These are phyloP conservation scores for Plectosphaerella plurivora DNA, from an alignment of 2,329 filamentous ascomycete genomes.

Conservation along the genomic window DNA sequence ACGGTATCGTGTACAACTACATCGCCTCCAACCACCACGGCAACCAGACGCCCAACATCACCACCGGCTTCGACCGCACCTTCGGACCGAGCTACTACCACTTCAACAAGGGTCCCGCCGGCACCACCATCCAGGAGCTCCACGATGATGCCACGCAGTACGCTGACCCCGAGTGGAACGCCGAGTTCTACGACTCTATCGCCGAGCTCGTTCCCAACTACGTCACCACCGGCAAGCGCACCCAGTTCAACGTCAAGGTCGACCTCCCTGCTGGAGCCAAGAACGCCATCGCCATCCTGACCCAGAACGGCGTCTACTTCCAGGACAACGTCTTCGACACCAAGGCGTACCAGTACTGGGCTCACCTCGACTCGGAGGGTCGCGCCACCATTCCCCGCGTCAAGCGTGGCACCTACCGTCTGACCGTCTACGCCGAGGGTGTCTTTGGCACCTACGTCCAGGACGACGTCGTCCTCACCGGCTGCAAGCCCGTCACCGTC, in stretches of 20 bases:
- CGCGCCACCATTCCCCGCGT: conserved; percentile 43
- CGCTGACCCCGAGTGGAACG: conserved; percentile 49
- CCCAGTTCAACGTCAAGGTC: conserved; percentile 44
- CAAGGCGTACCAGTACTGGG: conserved; percentile 54
- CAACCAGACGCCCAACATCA: conserved; percentile 56
- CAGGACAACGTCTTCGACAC: conserved; percentile 51
- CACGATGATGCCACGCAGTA: conserved; percentile 49
- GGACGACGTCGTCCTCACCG: conserved; percentile 38
- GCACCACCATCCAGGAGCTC: conserved; percentile 40
- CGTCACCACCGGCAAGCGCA: conserved; percentile 45
- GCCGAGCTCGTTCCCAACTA: conserved; percentile 56
- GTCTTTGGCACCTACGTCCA: conserved; percentile 57
- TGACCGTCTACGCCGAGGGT: conserved; percentile 59
- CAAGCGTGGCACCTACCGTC: conserved; percentile 53
- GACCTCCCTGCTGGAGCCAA: conserved; percentile 45
- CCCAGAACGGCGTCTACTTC: conserved; percentile 45
- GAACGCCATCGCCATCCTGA: conserved; percentile 45
- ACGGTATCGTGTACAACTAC: conserved; percentile 61
- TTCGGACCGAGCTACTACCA: conserved; percentile 58
- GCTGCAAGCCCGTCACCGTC: conserved; percentile 30
- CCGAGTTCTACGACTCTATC: conserved; percentile 60
- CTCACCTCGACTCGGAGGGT: conserved; percentile 37
- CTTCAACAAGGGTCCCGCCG: conserved; percentile 51
- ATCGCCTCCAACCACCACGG: conserved; percentile 55
- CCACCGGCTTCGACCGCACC: conserved; percentile 55